Evolutionary conservation across 441 rosid species (phyloP).

Genomic region (Dalechampia spathulata): DNA sequence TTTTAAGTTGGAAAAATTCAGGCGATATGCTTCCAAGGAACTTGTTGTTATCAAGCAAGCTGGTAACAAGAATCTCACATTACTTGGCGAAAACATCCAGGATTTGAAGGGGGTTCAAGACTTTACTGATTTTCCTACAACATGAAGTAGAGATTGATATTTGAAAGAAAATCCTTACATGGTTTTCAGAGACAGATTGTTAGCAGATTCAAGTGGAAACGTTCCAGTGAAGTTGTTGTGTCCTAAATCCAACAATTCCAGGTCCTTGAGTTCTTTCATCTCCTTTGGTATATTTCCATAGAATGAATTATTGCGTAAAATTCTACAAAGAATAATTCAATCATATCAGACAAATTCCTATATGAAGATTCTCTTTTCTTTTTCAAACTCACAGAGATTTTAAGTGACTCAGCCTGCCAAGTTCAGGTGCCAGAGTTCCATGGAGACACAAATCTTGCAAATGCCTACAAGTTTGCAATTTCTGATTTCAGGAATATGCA

Average conservation of each 20-base stretch:
- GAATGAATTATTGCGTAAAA: slow-evolving; percentile 82
- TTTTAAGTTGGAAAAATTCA: slow-evolving; percentile 31
- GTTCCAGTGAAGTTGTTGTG: slow-evolving; percentile 66
- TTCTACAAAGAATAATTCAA: slow-evolving; percentile 37
- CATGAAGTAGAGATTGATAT: slow-evolving; percentile 39
- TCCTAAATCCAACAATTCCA: slow-evolving; percentile 82
- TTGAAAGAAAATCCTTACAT: slow-evolving; percentile 42
- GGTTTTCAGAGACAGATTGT: slow-evolving; percentile 35
- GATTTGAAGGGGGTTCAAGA: neutral
- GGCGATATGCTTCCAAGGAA: slow-evolving; percentile 33
- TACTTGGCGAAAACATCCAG: neutral
- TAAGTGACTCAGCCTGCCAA: slow-evolving; percentile 46
- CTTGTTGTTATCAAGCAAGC: slow-evolving; percentile 49
- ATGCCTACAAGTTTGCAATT: slow-evolving; percentile 34
- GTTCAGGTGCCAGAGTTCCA: slow-evolving; percentile 66
- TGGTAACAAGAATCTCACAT: neutral
- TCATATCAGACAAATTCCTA: slow-evolving; percentile 66
- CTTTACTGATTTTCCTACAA: neutral
- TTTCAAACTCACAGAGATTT: slow-evolving; percentile 66
- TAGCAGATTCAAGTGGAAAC: slow-evolving; percentile 37
- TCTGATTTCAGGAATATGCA: neutral
- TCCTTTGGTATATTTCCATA: slow-evolving; percentile 64
- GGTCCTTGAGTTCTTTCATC: slow-evolving; percentile 54
- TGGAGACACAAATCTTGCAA: slow-evolving; percentile 65
- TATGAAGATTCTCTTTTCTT: slow-evolving; percentile 6